These are phyloP conservation scores for Apodospora peruviana DNA, from an alignment of 495 filamentous ascomycete species.

Conservation along the genomic window DNA sequence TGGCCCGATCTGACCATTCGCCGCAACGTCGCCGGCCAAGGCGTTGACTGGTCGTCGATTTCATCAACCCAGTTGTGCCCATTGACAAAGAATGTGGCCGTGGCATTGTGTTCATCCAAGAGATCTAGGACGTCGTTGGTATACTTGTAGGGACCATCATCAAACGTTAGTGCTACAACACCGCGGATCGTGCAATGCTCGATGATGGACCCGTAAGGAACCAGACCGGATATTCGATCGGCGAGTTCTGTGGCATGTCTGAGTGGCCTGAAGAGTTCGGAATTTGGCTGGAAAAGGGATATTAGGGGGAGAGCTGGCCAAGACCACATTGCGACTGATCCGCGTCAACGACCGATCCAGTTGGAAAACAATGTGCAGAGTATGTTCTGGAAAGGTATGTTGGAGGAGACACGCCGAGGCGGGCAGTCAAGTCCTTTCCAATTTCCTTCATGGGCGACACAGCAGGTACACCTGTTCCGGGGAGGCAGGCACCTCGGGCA, in stretches of 20 bases:
- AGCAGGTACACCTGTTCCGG: too few species aligned
- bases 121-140: constrained; percentile 25
- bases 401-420: too few species aligned
- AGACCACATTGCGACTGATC: too few species aligned
- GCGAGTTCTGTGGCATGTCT: background rate
- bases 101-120: constrained; percentile 42
- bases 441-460: too few species aligned
- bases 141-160: constrained; percentile 39
- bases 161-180: constrained; percentile 37
- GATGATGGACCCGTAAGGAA: constrained; percentile 35
- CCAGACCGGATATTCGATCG: background rate
- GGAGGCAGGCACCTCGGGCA: too few species aligned
- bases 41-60: constrained; percentile 38
- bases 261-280: too few species aligned
- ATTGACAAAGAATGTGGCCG: constrained; percentile 69
- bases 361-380: too few species aligned
- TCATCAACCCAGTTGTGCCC: constrained; percentile 60
- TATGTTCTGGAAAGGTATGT: too few species aligned
- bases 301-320: too few species aligned
- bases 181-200: constrained; percentile 52
- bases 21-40: constrained; percentile 19
- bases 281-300: too few species aligned
- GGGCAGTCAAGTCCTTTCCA: too few species aligned
- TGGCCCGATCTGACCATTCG: constrained; percentile 25
- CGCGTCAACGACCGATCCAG: too few species aligned